These are phyloP conservation scores for Pythium rishiriense DNA, from an alignment of 352 stramenopile genomes.

Conservation along the genomic window DNA sequence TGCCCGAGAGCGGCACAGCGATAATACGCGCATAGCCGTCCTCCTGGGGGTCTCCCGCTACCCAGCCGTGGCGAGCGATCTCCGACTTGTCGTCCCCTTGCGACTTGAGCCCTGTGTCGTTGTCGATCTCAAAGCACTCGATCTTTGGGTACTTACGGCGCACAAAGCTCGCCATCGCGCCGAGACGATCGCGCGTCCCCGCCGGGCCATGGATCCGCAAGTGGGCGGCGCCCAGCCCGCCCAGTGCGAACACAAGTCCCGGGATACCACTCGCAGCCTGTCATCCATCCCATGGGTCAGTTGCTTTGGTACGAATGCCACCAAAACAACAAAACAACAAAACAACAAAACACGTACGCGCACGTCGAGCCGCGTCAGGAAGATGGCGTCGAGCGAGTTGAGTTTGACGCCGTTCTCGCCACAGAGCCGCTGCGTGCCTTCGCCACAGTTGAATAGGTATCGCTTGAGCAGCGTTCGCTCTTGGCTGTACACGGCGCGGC, in stretches of 20 bases:
- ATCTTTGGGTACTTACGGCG: conserved; percentile 63
- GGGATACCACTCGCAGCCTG: conserved; percentile 71
- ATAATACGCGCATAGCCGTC: conserved; percentile 20
- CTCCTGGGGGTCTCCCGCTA: not conserved
- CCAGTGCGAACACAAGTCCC: conserved; percentile 64
- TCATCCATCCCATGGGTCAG: not conserved
- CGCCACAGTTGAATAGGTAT: conserved; percentile 76
- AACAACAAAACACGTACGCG: conserved; percentile 32
- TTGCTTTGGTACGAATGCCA: not conserved
- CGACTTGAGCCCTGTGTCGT: not conserved
- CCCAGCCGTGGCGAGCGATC: conserved; percentile 5
- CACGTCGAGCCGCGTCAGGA: conserved; percentile 65
- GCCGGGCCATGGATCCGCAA: conserved; percentile 51
- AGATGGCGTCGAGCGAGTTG: conserved; percentile 63
- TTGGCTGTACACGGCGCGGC: conserved; percentile 62
- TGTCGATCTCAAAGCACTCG: conserved; percentile 44
- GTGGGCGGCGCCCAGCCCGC: conserved; percentile 43
- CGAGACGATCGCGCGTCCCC: conserved; percentile 41
- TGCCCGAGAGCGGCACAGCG: not conserved
- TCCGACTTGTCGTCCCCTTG: conserved; percentile 15
- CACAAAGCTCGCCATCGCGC: conserved; percentile 65
- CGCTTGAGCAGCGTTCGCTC: conserved; percentile 59
- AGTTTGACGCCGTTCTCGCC: conserved; percentile 74
- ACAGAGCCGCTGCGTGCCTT: conserved; percentile 65
- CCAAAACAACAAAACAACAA: not conserved